Evolutionary conservation across 805 yeast genomes (phyloP).

Genomic region (Saturnispora sanitii): DNA sequence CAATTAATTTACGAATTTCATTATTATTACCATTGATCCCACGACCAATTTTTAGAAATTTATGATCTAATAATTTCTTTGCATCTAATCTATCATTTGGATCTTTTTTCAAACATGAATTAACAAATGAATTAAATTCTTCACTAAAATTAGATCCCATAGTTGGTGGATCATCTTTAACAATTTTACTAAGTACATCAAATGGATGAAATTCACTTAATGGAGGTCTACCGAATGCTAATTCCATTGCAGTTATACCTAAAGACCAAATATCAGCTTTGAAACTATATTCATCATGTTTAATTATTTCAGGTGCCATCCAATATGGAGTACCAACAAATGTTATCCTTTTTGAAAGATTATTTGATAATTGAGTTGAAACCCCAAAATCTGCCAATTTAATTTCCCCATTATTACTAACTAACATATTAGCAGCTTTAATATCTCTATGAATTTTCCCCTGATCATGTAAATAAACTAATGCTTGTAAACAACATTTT

Average conservation of each 20-base stretch:
- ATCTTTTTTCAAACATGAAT: slow-evolving; percentile 58
- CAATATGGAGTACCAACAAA: slow-evolving; percentile 56
- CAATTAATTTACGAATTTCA: slow-evolving; percentile 30
- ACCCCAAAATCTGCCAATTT: slow-evolving; percentile 96
- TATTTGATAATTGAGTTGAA: slow-evolving; percentile 64
- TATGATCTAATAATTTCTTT: slow-evolving; percentile 48
- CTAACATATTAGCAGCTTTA: slow-evolving; percentile 81
- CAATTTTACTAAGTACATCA: slow-evolving; percentile 44
- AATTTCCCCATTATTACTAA: slow-evolving; percentile 61
- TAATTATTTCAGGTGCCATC: slow-evolving; percentile 54
- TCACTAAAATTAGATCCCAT: slow-evolving; percentile 25
- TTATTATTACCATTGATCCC: slow-evolving; percentile 20
- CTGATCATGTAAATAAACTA: slow-evolving; percentile 54
- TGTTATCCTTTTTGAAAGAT: slow-evolving; percentile 40
- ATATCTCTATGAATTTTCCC: slow-evolving; percentile 89
- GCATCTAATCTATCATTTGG: slow-evolving; percentile 63
- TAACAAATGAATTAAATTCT: slow-evolving; percentile 58
- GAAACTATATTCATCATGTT: slow-evolving; percentile 48
- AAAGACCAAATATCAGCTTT: slow-evolving; percentile 75
- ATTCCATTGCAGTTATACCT: slow-evolving; percentile 69
- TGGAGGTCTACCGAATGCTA: slow-evolving; percentile 68
- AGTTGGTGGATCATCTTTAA: slow-evolving; percentile 38
- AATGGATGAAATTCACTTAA: slow-evolving; percentile 43
- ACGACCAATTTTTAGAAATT: slow-evolving; percentile 41
- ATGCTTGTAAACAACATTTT: slow-evolving; percentile 47